These are phyloP conservation scores for Mucor indicus DNA, from an alignment of 371 early-diverging fungal species.

Conservation along the genomic window DNA sequence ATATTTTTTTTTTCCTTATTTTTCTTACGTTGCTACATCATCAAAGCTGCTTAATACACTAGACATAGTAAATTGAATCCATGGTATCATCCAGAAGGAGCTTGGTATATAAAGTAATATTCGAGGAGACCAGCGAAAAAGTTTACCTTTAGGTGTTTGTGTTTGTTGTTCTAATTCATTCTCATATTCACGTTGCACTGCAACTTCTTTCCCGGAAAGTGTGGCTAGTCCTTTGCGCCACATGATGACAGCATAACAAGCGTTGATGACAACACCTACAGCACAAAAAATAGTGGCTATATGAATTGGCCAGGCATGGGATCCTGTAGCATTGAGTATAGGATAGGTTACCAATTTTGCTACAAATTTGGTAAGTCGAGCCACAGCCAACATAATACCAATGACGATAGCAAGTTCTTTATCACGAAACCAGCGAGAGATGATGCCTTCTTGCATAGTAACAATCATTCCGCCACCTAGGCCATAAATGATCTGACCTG, in stretches of 20 bases:
- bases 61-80: constrained; percentile 43
- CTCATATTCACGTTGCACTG: constrained; percentile 2
- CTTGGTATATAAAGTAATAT: constrained; percentile 33
- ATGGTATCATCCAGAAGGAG: constrained; percentile 48
- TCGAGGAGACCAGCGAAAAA: constrained; percentile 23
- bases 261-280: constrained; percentile 27
- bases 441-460: constrained; percentile 45
- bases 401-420: constrained; percentile 35
- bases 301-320: constrained; percentile 27
- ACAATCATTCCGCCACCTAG: constrained; percentile 46
- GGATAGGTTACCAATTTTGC: constrained; percentile 45
- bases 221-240: constrained; percentile 32
- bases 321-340: constrained; percentile 23
- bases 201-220: constrained; percentile 28
- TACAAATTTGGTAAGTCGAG: constrained; percentile 37
- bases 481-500: constrained; percentile 43
- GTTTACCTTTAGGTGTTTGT: neutral
- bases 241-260: constrained; percentile 36
- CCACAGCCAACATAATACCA: constrained; percentile 29
- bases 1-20: too few relatives aligned
- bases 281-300: constrained; percentile 39
- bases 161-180: neutral
- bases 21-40: constrained; percentile 40
- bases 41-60: constrained; percentile 50
- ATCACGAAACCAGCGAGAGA: constrained; percentile 47